A percentile compares a stretch with the other conserved stretches of the same genome.
Conservation (phyloP, 495 filamentous ascomycete genomes). For the Monascus purpureus region DNA sequence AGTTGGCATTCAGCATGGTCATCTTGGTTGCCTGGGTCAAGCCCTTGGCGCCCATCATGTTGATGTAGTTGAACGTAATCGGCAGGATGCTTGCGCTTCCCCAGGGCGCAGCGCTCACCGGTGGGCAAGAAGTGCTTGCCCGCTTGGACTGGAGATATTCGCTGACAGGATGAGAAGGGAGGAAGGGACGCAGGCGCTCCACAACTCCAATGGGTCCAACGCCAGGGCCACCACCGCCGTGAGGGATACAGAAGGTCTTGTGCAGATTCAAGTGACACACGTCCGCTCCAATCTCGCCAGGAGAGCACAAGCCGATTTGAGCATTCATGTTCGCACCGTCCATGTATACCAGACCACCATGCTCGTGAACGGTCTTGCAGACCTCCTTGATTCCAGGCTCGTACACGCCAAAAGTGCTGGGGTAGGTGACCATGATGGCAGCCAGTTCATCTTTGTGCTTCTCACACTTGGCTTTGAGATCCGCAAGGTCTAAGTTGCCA, state of each 20-base stretch:
- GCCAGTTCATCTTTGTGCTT: constrained; percentile 76
- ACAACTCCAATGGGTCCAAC: constrained; percentile 94
- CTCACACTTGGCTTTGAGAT: constrained; percentile 77
- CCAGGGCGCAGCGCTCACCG: constrained; percentile 78
- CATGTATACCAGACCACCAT: constrained; percentile 97
- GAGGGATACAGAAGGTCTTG: constrained; percentile 99
- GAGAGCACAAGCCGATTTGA: constrained; percentile 93
- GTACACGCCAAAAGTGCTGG: constrained; percentile 92
- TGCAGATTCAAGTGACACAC: constrained; percentile 97
- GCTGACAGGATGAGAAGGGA: constrained; percentile 58
- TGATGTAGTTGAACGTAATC: constrained; percentile 96
- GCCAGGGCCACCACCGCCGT: constrained; percentile 90
- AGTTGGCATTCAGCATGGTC: constrained; percentile 92
- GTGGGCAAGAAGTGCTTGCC: constrained; percentile 37
- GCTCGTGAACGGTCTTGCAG: constrained; percentile 70
- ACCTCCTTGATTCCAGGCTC: constrained; percentile 83
- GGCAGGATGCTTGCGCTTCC: constrained; percentile 89
- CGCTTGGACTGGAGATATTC: constrained; percentile 48
- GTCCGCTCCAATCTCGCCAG: constrained; percentile 92
- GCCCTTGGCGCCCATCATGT: constrained; percentile 86
- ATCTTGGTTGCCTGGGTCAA: constrained; percentile 93
- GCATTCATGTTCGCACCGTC: constrained; percentile 99
- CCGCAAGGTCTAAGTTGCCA: constrained; percentile 80
- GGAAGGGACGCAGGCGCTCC: constrained; percentile 59
- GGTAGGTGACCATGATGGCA: constrained; percentile 98